Evolutionary conservation across 139 green algal genomes (phyloP).

Genomic region (Pseudopediastrum boryanum): DNA sequence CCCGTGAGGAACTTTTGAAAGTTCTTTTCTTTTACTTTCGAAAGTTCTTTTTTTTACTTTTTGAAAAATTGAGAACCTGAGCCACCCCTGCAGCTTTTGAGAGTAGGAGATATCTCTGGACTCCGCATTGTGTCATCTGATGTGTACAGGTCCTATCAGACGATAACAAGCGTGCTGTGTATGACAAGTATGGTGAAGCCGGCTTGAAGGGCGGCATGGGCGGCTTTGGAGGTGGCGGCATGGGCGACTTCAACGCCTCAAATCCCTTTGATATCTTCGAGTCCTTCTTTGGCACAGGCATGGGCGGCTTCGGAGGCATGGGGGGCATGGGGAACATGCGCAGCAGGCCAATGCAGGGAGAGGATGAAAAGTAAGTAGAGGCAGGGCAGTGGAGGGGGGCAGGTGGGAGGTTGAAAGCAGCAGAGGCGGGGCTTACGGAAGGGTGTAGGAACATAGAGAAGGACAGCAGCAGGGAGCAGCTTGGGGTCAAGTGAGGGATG

Average conservation of each 20-base stretch:
- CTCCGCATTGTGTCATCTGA: too few relatives aligned
- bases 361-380: conserved; percentile 82
- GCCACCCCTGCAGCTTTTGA: too few relatives aligned
- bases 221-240: conserved; percentile 52
- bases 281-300: conserved; percentile 91
- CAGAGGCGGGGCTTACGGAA: too few relatives aligned
- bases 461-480: neutral
- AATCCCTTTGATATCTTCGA: conserved; percentile 99
- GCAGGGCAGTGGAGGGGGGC: too few relatives aligned
- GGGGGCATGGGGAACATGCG: conserved; percentile 51
- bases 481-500: neutral
- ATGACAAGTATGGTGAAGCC: conserved; percentile 96
- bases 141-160: conserved; percentile 94
- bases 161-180: conserved; percentile 95
- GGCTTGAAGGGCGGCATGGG: conserved; percentile 89
- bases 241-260: conserved; percentile 66
- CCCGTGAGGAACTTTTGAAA: too few relatives aligned
- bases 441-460: neutral
- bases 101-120: too few relatives aligned
- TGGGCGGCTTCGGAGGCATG: conserved; percentile 58
- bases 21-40: too few relatives aligned
- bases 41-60: too few relatives aligned
- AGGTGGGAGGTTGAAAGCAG: too few relatives aligned
- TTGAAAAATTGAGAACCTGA: too few relatives aligned
- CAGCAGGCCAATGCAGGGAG: conserved; percentile 54